A percentile compares a stretch with the other conserved stretches of the same genome.
Evolutionary conservation across 2,329 filamentous ascomycete genomes (phyloP).

Genomic region (Coniella vitis): DNA sequence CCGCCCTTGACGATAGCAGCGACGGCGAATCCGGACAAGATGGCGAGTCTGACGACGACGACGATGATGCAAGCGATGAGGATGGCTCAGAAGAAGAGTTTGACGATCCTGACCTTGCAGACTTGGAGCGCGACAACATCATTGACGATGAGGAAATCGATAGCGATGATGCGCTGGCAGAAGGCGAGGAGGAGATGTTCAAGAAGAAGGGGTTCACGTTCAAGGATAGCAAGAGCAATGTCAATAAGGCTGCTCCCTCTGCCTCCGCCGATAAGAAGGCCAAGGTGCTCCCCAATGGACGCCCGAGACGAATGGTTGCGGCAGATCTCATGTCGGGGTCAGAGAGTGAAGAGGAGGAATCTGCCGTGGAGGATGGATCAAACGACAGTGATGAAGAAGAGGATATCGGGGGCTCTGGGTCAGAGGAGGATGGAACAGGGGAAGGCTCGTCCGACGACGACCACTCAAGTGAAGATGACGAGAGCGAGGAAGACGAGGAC

Average conservation of each 20-base stretch:
- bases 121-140: constrained; percentile 48
- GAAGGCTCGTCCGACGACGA: constrained; percentile 23
- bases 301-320: constrained; percentile 38
- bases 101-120: constrained; percentile 49
- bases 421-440: constrained; percentile 22
- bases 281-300: constrained; percentile 20
- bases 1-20: constrained; percentile 53
- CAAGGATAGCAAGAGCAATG: constrained; percentile 40
- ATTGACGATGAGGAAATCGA: constrained; percentile 54
- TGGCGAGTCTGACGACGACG: constrained; percentile 33
- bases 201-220: constrained; percentile 57
- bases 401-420: constrained; percentile 1
- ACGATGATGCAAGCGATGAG: constrained; percentile 35
- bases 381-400: constrained; percentile 24
- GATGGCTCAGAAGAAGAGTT: constrained; percentile 29
- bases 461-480: constrained; percentile 27
- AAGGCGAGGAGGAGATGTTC: constrained; percentile 79
- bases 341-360: constrained; percentile 30
- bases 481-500: constrained; percentile 25
- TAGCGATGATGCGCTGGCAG: constrained; percentile 66
- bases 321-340: constrained; percentile 51
- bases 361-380: constrained; percentile 31
- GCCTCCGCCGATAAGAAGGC: constrained; percentile 19
- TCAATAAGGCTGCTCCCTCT: constrained; percentile 24
- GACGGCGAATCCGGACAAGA: constrained; percentile 40